A percentile compares a stretch with the other conserved stretches of the same genome.
phyloP scores from a whole-genome alignment of 257 asterid genomes.

The Apocynum venetum region DNA sequence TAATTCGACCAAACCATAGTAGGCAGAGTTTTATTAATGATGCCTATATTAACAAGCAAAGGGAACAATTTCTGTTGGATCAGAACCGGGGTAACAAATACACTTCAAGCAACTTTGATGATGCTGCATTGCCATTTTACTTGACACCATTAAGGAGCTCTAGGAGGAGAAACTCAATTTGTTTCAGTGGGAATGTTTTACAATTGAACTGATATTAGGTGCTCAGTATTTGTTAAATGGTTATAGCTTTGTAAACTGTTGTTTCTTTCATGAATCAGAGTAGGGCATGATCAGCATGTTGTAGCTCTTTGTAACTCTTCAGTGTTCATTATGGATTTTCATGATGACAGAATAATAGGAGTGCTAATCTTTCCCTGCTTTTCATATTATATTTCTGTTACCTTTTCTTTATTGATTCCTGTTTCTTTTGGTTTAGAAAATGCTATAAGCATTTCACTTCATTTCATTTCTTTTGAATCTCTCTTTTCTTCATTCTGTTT shows the following conservation, averaged over 20 bases:
- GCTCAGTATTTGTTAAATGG: conserved; percentile 17
- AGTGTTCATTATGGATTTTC: conserved; percentile 8
- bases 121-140: conserved; percentile 56
- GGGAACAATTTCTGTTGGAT: conserved; percentile 48
- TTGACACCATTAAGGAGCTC: conserved; percentile 72
- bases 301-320: not conserved
- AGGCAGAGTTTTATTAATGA: conserved; percentile 50
- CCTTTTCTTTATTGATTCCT: not conserved
- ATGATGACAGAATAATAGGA: conserved; percentile 11
- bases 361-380: not conserved
- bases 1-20: conserved; percentile 34
- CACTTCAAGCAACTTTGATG: conserved; percentile 37
- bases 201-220: conserved; percentile 32
- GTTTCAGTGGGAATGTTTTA: conserved; percentile 35
- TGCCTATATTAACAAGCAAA: conserved; percentile 29
- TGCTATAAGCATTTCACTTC: not conserved
- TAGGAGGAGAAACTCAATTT: conserved; percentile 43
- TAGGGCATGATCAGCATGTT: conserved; percentile 1
- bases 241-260: conserved; percentile 25
- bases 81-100: conserved; percentile 35
- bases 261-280: conserved; percentile 12
- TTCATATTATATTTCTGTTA: not conserved
- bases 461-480: not conserved
- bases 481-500: not conserved
- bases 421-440: not conserved